Conservation (phyloP, 2,329 filamentous ascomycete species). For the Catunica adiposa region DNA sequence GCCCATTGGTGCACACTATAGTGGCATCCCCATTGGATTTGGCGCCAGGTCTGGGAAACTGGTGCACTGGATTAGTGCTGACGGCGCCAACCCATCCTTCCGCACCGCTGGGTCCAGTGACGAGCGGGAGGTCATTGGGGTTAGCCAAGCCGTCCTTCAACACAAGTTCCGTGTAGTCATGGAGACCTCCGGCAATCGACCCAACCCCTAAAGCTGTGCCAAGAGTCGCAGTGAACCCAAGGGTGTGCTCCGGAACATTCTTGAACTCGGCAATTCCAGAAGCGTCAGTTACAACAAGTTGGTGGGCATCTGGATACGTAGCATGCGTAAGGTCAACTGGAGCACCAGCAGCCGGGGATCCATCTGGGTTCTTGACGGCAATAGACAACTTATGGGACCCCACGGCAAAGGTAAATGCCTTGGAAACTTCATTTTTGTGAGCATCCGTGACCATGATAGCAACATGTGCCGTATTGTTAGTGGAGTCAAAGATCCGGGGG, state of each 20-base stretch:
- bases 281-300: background rate
- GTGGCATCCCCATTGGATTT: background rate
- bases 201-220: conserved; percentile 3
- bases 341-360: background rate
- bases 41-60: background rate
- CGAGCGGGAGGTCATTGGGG: background rate
- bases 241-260: conserved; percentile 7
- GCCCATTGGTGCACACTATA: conserved; percentile 2
- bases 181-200: conserved; percentile 7
- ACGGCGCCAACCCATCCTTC: conserved; percentile 1
- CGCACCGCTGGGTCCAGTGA: background rate
- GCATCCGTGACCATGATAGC: conserved; percentile 7
- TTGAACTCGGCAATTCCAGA: conserved; percentile 4
- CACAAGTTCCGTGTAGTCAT: background rate
- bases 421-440: conserved; percentile 6
- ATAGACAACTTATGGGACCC: background rate
- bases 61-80: background rate
- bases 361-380: conserved; percentile 6
- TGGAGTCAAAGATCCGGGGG: conserved; percentile 1
- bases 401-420: conserved; percentile 10
- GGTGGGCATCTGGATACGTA: conserved; percentile 7
- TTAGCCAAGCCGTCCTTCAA: background rate
- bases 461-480: conserved; percentile 7
- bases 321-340: conserved; percentile 1
- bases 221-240: conserved; percentile 8